Base-by-base conservation (phyloP, 208 protist genomes). In the Tritrichomonas foetus region DNA sequence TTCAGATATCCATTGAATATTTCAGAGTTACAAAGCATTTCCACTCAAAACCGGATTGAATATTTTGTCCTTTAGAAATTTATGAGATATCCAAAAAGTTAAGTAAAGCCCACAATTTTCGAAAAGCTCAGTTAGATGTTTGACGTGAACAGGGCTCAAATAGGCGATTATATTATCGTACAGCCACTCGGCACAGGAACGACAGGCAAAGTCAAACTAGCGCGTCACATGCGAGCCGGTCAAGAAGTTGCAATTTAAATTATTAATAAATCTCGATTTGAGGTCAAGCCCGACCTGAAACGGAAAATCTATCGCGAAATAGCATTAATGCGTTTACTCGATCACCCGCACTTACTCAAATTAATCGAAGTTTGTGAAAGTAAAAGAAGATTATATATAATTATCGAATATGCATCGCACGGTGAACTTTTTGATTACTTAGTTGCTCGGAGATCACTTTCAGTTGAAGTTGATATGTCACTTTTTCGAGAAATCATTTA, bases 381-480 rank as follows among this genome's bases (percentile, higher is more conserved):
- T 50, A 30, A 25, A 36, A 44, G n/a, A 13, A 27, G 47, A 16
- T 36, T 66, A 25, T 93, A 93, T 66, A 66, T 93, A 33, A 39
- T 93, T 22, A 57, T 93, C 27, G 82, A 93, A 66, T 93, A 93
- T 39, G 82, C 55, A 25, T 27, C 41, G 13, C 47, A 66, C 47
- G 82, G 82, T 36, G 82, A 93, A 50, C 82, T 93, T 39, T 93
- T 93, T 36, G 82, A 93, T 20, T 93, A 93, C 20, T 30, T 93
- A 11, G 82, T 93, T 41, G n/a, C 82, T 16, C 8, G 74, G 3
- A 39, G 74, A 82, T 22, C 33, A 3, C 25, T 82, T 1, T 50
- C 39, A n/a, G 33, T 39, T 3, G 74, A 82, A 50, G 74, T 50
- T 14, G 74, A 14, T 20, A 82, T 82, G 74, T 50, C 27, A 82